Evolutionary conservation across 768 basidiomycete genomes (phyloP).

Genomic region (Boletus reticulatus): DNA sequence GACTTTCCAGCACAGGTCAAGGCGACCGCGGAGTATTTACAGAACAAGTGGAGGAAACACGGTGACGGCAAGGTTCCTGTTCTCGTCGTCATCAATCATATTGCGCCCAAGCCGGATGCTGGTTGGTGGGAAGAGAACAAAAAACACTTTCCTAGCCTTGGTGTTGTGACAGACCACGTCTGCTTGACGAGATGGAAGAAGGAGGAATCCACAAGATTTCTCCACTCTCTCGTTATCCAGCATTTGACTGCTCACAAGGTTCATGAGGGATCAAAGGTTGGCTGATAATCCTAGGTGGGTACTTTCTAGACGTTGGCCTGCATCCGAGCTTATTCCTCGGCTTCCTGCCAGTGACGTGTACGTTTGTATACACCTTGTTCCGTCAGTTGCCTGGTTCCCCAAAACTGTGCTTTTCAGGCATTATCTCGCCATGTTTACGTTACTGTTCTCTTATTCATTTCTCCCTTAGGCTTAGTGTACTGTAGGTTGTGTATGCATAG

Average conservation of each 20-base stretch:
- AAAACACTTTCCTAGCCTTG: conserved; percentile 18
- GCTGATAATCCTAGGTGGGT: not conserved
- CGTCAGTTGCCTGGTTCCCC: no score
- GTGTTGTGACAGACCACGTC: conserved; percentile 11
- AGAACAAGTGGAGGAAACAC: conserved; percentile 17
- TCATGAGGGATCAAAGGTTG: not conserved
- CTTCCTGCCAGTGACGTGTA: not conserved
- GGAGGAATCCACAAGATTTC: conserved; percentile 18
- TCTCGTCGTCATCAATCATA: conserved; percentile 22
- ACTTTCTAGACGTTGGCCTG: not conserved
- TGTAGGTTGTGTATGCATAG: not conserved
- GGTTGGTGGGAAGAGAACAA: conserved; percentile 24
- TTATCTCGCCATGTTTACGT: no score
- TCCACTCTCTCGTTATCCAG: conserved; percentile 17
- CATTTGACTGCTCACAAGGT: conserved; percentile 7
- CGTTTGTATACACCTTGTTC: no score
- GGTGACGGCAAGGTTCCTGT: conserved; percentile 13
- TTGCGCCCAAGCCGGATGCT: conserved; percentile 15
- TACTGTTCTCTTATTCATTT: not conserved
- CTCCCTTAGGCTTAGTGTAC: not conserved
- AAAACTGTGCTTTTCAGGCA: no score
- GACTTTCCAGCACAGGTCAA: conserved; percentile 20
- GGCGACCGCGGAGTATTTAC: conserved; percentile 19
- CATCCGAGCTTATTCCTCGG: not conserved
- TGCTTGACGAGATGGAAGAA: conserved; percentile 17